Base-by-base conservation (phyloP, 495 filamentous ascomycete genomes). In the Schizothecium vesticola region DNA sequence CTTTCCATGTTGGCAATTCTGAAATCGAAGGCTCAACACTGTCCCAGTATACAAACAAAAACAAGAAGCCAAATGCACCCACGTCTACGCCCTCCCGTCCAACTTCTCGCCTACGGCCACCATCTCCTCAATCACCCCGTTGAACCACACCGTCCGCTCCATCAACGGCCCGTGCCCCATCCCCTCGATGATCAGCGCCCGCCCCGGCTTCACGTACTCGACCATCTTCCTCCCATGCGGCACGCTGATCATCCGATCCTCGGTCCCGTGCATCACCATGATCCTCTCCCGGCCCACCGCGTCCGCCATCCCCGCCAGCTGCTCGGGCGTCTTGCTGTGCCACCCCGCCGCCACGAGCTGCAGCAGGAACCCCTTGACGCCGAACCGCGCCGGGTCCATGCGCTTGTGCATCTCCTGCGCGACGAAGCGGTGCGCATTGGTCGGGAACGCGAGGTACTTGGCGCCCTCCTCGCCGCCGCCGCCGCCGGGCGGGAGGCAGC, bases 271-370 rank as follows among this genome's bases (percentile, higher is more conserved):
- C 71, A 91, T 70, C 1, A 94, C 86, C 69, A 89, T 72, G 69
- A 96, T 93, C 63, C 92, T 78, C 73, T 90, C 85, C 29, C 90
- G 80, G 3, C 91, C 90, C 1, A 96, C 85, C 61, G 74, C 74
- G 69, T 91, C 86, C 0, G 81, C 91, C 25, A 96, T 72, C 60
- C 81, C 76, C 67, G 76, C 80, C 57, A 96, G 75, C 76, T 94
- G 88, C 59, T 76, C 83, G 0, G 84, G 70, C 7, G 80, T 85
- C 77, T 95, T 94, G 73, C 87, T 80, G 77, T 96, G 92, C 87
- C 91, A 94, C 13, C 87, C 88, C 2, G 90, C 91, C 3, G 92
- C 92, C 56, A 94, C 84, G 5, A 89, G 83, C 76, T 96, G 92
- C 69, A 91, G 80, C 36, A 96, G 70, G 75, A 94, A 92, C 3